These are phyloP conservation scores for Alternaria conjuncta DNA, from an alignment of 2,329 filamentous ascomycete species.

Conservation along the genomic window DNA sequence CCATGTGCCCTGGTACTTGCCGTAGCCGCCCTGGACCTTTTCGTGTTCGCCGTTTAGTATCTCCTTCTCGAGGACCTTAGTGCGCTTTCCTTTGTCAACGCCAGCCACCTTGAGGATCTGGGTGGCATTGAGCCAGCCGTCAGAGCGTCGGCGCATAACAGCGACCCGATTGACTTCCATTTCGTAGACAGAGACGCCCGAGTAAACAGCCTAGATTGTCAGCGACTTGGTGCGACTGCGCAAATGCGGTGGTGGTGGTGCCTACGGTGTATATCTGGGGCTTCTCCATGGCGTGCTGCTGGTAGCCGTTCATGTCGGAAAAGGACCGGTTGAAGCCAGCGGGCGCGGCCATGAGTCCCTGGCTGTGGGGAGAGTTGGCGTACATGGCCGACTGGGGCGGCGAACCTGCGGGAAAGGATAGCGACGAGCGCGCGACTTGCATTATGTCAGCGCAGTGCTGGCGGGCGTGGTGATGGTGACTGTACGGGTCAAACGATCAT, in stretches of 20 bases:
- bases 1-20: conserved; percentile 99
- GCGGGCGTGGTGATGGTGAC: conserved; percentile 13
- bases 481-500: conserved; percentile 24
- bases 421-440: conserved; percentile 44
- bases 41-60: conserved; percentile 96
- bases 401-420: conserved; percentile 36
- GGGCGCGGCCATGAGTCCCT: conserved; percentile 44
- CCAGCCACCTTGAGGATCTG: conserved; percentile 98
- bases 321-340: conserved; percentile 48
- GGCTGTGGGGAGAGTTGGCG: conserved; percentile 36
- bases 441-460: conserved; percentile 33
- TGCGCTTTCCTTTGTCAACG: conserved; percentile 96
- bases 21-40: conserved; percentile 97
- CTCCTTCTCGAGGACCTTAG: conserved; percentile 97
- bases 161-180: conserved; percentile 95
- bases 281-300: conserved; percentile 50
- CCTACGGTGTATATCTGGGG: conserved; percentile 60
- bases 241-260: conserved; percentile 54
- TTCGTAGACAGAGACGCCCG: conserved; percentile 94
- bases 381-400: conserved; percentile 44
- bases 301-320: conserved; percentile 45
- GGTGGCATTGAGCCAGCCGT: conserved; percentile 97
- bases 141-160: conserved; percentile 93
- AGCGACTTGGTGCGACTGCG: conserved; percentile 68
- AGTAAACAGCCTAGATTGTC: conserved; percentile 75